Evolutionary conservation across 129 eudicot genomes (phyloP).

Genomic region (Artemisia argyi): DNA sequence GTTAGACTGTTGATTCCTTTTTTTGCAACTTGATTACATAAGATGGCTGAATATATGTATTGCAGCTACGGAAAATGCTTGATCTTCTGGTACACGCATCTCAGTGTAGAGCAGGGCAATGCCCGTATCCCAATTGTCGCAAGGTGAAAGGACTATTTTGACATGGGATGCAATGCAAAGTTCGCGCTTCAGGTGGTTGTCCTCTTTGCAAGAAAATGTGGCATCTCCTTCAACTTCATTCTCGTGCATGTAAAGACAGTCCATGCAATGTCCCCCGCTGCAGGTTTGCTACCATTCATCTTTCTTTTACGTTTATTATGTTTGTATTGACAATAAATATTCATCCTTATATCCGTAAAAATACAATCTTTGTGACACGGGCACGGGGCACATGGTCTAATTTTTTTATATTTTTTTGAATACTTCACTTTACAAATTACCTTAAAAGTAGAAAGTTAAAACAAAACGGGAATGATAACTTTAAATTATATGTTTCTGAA

Average conservation of each 20-base stretch:
- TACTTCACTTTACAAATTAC: no score
- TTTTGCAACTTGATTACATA: not conserved
- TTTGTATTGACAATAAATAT: not conserved
- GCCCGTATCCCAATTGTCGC: constrained; percentile 80
- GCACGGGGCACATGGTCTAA: no score
- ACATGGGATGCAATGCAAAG: constrained; percentile 80
- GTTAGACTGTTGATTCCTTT: not conserved
- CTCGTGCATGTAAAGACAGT: constrained; percentile 86
- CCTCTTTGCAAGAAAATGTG: constrained; percentile 88
- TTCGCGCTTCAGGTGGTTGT: constrained; percentile 89
- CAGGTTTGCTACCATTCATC: constrained; percentile 47
- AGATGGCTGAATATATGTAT: not conserved
- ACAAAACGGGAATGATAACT: no score
- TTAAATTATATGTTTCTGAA: not conserved
- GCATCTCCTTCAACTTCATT: constrained; percentile 95
- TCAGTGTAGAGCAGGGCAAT: constrained; percentile 70
- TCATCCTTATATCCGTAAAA: not conserved
- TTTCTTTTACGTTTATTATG: not conserved
- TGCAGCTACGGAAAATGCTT: constrained; percentile 93
- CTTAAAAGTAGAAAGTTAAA: no score
- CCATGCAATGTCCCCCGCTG: constrained; percentile 90
- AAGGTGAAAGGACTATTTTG: constrained; percentile 97
- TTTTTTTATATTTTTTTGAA: no score
- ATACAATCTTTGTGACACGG: not conserved
- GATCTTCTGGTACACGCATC: constrained; percentile 97